A percentile compares a stretch with the other conserved stretches of the same genome.
These are phyloP conservation scores for Aspergillus steynii DNA, from an alignment of 495 filamentous ascomycete species.

Conservation along the genomic window DNA sequence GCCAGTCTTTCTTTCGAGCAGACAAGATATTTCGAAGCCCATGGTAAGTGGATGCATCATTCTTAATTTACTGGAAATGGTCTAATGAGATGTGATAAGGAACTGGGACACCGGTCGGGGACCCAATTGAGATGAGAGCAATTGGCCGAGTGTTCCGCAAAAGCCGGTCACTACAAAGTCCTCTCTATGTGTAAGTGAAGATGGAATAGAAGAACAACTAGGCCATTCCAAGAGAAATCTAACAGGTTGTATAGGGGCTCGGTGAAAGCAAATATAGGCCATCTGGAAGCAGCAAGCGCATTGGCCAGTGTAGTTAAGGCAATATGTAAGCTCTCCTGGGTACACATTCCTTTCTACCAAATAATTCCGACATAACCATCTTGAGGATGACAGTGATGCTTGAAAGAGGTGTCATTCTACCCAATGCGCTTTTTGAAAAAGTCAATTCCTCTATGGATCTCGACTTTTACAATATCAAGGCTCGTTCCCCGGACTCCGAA, in stretches of 20 bases:
- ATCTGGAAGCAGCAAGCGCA: conserved; percentile 52
- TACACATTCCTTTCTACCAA: no score
- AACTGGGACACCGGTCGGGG: conserved; percentile 57
- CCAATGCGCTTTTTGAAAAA: conserved; percentile 50
- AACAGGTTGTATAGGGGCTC: conserved; percentile 27
- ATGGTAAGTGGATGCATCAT: conserved; percentile 16
- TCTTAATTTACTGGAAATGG: not conserved
- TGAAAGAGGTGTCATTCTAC: conserved; percentile 23
- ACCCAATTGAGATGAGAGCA: conserved; percentile 59
- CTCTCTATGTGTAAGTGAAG: conserved; percentile 23
- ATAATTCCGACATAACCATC: no score
- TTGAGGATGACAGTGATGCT: conserved; percentile 5
- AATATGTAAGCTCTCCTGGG: conserved; percentile 11
- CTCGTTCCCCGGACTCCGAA: conserved; percentile 3
- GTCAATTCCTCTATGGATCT: conserved; percentile 42
- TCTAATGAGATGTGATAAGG: no score
- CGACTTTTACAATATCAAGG: conserved; percentile 21
- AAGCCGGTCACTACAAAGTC: conserved; percentile 17
- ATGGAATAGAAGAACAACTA: not conserved
- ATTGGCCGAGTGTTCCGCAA: conserved; percentile 49
- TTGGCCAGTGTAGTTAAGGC: conserved; percentile 59
- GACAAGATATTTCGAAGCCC: conserved; percentile 45
- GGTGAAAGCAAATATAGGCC: conserved; percentile 53
- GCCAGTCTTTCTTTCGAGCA: conserved; percentile 39
- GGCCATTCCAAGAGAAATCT: not conserved